Base-by-base conservation (phyloP, 2,329 filamentous ascomycete genomes). In the Alternaria burnsii region DNA sequence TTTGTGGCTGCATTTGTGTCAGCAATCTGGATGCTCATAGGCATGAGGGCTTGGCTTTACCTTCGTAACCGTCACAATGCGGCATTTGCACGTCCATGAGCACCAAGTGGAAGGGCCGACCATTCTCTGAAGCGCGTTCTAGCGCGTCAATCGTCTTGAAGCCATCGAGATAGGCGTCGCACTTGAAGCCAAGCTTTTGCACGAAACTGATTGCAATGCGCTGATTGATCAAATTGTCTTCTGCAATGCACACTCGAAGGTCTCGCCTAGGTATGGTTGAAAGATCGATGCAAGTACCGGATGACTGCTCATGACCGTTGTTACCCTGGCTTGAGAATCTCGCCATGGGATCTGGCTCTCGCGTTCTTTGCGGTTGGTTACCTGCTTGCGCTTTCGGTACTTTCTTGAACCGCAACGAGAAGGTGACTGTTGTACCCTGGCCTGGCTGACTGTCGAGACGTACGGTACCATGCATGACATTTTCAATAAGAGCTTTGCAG, bases 11-110 rank as follows among this genome's bases (percentile, higher is more conserved):
- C 4, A 4, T 2, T 3, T n/a, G 4, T 12, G 46, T 75, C 51
- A 73, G 69, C 41, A 42, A 44, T 24, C 11, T 47, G 14, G n/a
- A 55, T 10, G 30, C 8, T 14, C 12, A n/a, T 1, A 20, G 16
- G 10, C 9, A 18, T 38, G n/a, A 20, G 7, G n/a, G 12, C 18
- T 16, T 5, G 8, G 6, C 46, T 61, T 43, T 68, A 74, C 73
- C 73, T 78, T 97, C 91, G 75, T 97, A 97, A 6, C 94, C 94
- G 76, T 97, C 94, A 9, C 97, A 86, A 4, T 96, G 88, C 0
- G 94, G 94, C 94, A 97, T 97, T 79, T 97, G 93, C 4, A 97
- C 93, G 76, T 97, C 94, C 94, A 97, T 97, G 44, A 97, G 85
- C 41, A 97, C 90, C 32, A 97, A 86, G 72, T 97, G 93, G 80